Percentiles rank a stretch among this genome's conserved stretches.
These are phyloP conservation scores for Neonectria ditissima DNA, from an alignment of 2,329 filamentous ascomycete species.

Conservation along the genomic window DNA sequence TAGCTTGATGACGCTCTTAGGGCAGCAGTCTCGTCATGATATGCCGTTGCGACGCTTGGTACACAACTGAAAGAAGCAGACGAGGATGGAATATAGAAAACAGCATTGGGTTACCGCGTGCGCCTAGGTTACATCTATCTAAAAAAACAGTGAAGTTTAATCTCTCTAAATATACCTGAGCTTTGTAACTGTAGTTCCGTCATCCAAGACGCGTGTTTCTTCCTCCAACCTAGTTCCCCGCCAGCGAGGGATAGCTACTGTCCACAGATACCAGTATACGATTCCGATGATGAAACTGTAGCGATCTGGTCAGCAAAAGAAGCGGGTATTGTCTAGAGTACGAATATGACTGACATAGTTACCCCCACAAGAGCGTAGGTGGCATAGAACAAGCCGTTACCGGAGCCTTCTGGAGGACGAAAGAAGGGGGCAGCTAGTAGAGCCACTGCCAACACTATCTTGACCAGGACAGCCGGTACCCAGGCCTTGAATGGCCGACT, in stretches of 20 bases:
- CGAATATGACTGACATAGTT: conserved; percentile 60
- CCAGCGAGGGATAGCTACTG: conserved; percentile 68
- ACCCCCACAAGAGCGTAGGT: conserved; percentile 66
- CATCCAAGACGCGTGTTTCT: conserved; percentile 67
- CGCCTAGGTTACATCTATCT: not conserved
- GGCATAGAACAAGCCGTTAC: conserved; percentile 63
- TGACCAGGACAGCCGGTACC: conserved; percentile 68
- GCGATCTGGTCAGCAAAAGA: not conserved
- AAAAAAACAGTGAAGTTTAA: not conserved
- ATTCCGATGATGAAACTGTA: conserved; percentile 67
- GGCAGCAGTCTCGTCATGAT: too few relatives aligned
- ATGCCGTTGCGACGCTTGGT: too few relatives aligned
- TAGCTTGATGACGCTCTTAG: too few relatives aligned
- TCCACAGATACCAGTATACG: conserved; percentile 77
- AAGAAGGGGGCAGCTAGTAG: conserved; percentile 73
- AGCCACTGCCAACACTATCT: conserved; percentile 64
- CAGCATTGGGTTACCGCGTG: not conserved
- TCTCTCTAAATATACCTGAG: conserved; percentile 51
- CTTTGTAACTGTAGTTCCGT: conserved; percentile 75
- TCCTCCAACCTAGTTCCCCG: conserved; percentile 73
- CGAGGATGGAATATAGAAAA: too few relatives aligned
- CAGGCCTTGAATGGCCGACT: conserved; percentile 75
- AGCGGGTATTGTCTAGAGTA: not conserved
- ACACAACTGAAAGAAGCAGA: too few relatives aligned
- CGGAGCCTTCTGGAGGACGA: conserved; percentile 62